phyloP scores from a whole-genome alignment of 225 moss, liverwort and hornwort genomes.

The Climacium dendroides region DNA sequence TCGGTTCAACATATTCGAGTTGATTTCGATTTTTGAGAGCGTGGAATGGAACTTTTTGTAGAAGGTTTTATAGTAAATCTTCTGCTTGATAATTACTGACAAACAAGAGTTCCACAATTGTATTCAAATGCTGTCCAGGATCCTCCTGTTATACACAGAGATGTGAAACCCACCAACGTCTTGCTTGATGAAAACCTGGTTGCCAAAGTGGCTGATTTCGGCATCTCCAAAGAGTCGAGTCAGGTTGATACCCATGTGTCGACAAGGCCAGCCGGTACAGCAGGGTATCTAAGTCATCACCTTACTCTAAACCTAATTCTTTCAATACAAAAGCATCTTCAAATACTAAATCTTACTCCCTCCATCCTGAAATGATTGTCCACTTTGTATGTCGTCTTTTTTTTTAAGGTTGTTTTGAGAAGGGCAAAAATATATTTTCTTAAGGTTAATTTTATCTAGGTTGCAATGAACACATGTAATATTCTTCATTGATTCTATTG shows the following conservation, averaged over 20 bases:
- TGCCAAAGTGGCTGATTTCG: conserved; percentile 66
- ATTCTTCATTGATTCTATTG: no score
- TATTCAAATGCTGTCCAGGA: conserved; percentile 5
- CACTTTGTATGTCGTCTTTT: no score
- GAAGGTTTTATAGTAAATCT: not conserved
- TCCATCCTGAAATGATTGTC: no score
- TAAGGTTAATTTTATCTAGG: no score
- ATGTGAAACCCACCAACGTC: conserved; percentile 47
- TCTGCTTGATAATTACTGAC: not conserved
- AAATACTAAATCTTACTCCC: not conserved
- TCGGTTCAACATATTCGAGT: not conserved
- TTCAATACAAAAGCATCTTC: not conserved
- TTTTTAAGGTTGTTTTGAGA: no score
- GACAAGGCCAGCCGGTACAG: conserved; percentile 28
- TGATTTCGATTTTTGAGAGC: not conserved
- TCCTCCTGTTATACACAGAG: conserved; percentile 39
- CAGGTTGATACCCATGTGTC: conserved; percentile 27
- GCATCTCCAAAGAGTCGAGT: conserved; percentile 39
- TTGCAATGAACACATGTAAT: no score
- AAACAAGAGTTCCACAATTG: not conserved
- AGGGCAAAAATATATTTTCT: no score
- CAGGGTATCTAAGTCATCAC: conserved; percentile 6
- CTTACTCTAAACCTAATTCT: not conserved
- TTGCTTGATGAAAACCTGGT: conserved; percentile 42
- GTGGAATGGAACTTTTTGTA: not conserved